Evolutionary conservation across 2,329 filamentous ascomycete genomes (phyloP).

Genomic region (Trichoderma citrinoviride): DNA sequence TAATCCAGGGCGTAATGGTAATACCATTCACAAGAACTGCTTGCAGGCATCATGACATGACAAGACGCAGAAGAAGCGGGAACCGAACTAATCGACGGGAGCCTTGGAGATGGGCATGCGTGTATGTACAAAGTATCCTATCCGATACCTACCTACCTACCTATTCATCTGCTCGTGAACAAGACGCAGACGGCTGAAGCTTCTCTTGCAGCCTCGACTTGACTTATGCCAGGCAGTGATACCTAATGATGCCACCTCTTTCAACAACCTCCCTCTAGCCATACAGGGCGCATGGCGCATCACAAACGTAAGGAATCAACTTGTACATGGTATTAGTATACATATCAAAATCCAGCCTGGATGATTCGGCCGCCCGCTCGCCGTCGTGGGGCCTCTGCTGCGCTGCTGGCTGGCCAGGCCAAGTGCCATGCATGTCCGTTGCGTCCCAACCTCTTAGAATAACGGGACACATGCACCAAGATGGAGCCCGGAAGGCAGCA

Average conservation of each 20-base stretch:
- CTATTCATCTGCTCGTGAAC: no score
- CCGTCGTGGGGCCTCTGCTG: slow-evolving; percentile 14
- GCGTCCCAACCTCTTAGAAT: slow-evolving; percentile 15
- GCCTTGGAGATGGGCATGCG: not conserved
- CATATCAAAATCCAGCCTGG: slow-evolving; percentile 9
- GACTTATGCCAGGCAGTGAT: no score
- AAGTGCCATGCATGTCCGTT: not conserved
- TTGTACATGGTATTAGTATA: slow-evolving; percentile 2
- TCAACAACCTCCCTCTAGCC: no score
- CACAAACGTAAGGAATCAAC: not conserved
- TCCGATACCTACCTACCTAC: no score
- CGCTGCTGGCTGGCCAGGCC: slow-evolving; percentile 13
- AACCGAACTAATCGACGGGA: not conserved
- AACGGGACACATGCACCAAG: slow-evolving; percentile 3
- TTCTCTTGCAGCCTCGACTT: no score
- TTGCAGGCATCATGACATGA: not conserved
- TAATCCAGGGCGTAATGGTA: no score
- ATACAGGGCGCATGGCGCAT: no score
- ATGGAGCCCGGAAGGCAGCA: slow-evolving; percentile 11
- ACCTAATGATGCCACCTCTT: no score
- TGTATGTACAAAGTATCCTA: not conserved
- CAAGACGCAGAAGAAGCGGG: not conserved
- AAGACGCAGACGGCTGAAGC: no score
- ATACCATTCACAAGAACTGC: not conserved
- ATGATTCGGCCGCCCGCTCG: slow-evolving; percentile 14